phyloP scores from a whole-genome alignment of 108 stramenopile species.

The Fragilaria crotonensis region DNA sequence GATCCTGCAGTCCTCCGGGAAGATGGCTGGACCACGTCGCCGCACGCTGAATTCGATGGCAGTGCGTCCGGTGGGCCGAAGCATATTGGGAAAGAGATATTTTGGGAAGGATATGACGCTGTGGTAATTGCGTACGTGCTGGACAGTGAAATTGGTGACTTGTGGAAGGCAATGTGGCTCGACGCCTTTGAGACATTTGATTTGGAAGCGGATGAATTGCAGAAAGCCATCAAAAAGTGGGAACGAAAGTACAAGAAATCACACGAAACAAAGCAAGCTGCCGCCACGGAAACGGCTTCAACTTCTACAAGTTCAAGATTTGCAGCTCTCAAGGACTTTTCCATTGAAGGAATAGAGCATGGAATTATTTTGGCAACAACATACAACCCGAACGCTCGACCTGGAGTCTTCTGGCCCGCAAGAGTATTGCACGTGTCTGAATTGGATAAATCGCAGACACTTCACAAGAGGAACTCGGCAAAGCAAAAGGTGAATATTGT shows the following conservation, averaged over 20 bases:
- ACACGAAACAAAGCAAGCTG: constrained; percentile 8
- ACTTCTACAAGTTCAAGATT: constrained; percentile 14
- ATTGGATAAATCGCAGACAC: constrained; percentile 9
- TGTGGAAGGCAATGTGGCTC: constrained; percentile 79
- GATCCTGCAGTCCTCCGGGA: constrained; percentile 68
- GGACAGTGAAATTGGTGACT: constrained; percentile 71
- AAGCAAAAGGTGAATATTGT: constrained; percentile 62
- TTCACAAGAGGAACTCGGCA: constrained; percentile 23
- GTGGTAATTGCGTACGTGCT: constrained; percentile 74
- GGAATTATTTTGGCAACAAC: constrained; percentile 75
- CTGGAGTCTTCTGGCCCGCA: constrained; percentile 79
- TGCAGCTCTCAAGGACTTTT: constrained; percentile 43
- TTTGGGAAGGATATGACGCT: constrained; percentile 67
- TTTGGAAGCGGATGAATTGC: constrained; percentile 70
- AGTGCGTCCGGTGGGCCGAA: constrained; percentile 53
- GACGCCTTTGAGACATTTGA: constrained; percentile 78
- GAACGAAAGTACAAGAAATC: constrained; percentile 38
- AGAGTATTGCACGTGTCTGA: constrained; percentile 77
- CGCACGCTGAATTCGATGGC: constrained; percentile 44
- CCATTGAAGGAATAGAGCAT: constrained; percentile 67
- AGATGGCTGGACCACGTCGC: constrained; percentile 78
- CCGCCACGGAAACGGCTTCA: constrained; percentile 3
- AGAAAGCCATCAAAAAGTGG: constrained; percentile 53
- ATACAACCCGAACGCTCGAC: constrained; percentile 40
- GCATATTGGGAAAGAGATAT: constrained; percentile 49